Percentiles rank a stretch among this genome's conserved stretches.
Evolutionary conservation across 768 basidiomycete species (phyloP).

Genomic region (Hortiboletus campestris): DNA sequence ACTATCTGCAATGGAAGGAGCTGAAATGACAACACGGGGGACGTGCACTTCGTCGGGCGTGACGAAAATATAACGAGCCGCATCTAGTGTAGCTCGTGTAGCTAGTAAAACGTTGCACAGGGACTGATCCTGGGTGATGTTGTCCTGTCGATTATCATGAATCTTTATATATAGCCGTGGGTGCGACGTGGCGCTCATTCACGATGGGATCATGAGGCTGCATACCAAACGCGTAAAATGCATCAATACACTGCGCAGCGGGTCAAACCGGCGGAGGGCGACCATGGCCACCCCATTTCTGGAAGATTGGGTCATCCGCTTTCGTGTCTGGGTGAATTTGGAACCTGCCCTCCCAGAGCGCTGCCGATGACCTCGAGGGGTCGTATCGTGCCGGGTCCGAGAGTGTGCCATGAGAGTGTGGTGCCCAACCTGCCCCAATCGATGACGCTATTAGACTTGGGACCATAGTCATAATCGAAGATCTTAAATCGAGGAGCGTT

Average conservation of each 20-base stretch:
- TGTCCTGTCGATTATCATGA: slow-evolving; percentile 7
- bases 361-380: slow-evolving; percentile 78
- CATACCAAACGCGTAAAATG: background rate
- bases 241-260: background rate
- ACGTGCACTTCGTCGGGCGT: background rate
- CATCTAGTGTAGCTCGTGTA: background rate
- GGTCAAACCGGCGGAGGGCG: slow-evolving; percentile 21
- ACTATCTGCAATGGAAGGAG: slow-evolving; percentile 16
- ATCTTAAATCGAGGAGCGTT: slow-evolving; percentile 41
- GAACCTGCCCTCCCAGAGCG: slow-evolving; percentile 80
- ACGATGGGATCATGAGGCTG: slow-evolving; percentile 3
- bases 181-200: slow-evolving; percentile 4
- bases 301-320: slow-evolving; percentile 53
- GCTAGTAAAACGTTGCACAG: slow-evolving; percentile 1
- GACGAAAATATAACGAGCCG: background rate
- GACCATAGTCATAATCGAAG: slow-evolving; percentile 74
- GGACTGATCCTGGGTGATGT: slow-evolving; percentile 8
- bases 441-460: slow-evolving; percentile 73
- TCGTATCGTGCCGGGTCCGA: slow-evolving; percentile 75
- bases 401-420: slow-evolving; percentile 53
- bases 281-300: slow-evolving; percentile 29
- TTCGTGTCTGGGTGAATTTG: slow-evolving; percentile 87
- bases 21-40: background rate
- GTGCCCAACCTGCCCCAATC: slow-evolving; percentile 64
- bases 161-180: slow-evolving; percentile 10